Evolutionary conservation across 805 yeast species (phyloP).

Genomic region (Kodamaea jinghongensis): DNA sequence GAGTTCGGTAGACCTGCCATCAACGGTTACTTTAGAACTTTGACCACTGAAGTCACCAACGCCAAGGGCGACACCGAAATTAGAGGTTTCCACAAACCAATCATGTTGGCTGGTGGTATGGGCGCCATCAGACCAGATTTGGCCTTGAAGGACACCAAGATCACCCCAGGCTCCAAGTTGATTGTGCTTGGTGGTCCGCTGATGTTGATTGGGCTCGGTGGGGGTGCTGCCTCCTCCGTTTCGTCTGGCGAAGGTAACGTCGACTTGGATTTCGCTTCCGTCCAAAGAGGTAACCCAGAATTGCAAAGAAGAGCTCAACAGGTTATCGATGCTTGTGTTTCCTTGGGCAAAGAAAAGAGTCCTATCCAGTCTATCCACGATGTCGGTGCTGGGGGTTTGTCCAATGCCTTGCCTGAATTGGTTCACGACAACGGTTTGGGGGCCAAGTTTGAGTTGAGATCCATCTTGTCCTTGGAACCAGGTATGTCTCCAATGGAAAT

Average conservation of each 20-base stretch:
- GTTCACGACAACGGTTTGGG: slow-evolving; percentile 97
- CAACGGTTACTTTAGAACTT: slow-evolving; percentile 93
- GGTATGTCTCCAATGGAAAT: slow-evolving; percentile 99
- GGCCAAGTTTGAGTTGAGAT: slow-evolving; percentile 87
- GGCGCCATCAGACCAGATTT: slow-evolving; percentile 94
- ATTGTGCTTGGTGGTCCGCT: slow-evolving; percentile 97
- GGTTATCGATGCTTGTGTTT: slow-evolving; percentile 91
- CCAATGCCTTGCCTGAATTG: slow-evolving; percentile 95
- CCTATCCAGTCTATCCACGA: slow-evolving; percentile 97
- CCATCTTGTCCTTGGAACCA: slow-evolving; percentile 86
- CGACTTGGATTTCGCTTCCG: slow-evolving; percentile 95
- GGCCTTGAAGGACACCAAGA: slow-evolving; percentile 81
- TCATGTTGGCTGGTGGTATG: slow-evolving; percentile 99
- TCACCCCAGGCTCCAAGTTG: slow-evolving; percentile 87
- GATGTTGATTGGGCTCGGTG: slow-evolving; percentile 98
- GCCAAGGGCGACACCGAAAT: slow-evolving; percentile 63
- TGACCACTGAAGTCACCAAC: slow-evolving; percentile 74
- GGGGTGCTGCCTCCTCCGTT: slow-evolving; percentile 98
- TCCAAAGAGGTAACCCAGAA: slow-evolving; percentile 98
- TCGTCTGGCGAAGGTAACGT: slow-evolving; percentile 97
- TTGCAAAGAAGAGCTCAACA: slow-evolving; percentile 99
- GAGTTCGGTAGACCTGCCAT: slow-evolving; percentile 99
- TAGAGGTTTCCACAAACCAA: slow-evolving; percentile 98
- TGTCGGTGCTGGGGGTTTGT: slow-evolving; percentile 99
- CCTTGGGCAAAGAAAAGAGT: slow-evolving; percentile 59